Conservation (phyloP, 1,284 basidiomycete species). For the Trichosporon sp. region DNA sequence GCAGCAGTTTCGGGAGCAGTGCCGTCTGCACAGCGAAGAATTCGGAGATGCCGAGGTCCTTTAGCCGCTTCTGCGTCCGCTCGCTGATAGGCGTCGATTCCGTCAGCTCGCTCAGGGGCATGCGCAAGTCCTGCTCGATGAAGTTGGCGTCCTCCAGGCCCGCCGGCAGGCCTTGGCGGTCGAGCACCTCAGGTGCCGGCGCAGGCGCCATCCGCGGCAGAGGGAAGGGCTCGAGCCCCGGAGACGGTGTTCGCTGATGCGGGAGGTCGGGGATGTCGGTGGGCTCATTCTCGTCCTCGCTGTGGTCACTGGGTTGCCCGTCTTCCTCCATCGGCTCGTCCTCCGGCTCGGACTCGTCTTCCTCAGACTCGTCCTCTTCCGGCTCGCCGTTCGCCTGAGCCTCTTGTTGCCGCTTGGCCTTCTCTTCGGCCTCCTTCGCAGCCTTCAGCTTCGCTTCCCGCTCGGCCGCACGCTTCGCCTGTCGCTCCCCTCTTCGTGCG, state of each 20-base stretch:
- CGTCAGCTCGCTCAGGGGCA: conserved; percentile 54
- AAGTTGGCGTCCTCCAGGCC: conserved; percentile 68
- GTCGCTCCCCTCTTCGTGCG: conserved; percentile 14
- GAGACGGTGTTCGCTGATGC: conserved; percentile 14
- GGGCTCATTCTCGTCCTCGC: conserved; percentile 14
- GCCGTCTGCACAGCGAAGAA: conserved; percentile 63
- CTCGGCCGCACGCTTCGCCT: conserved; percentile 14
- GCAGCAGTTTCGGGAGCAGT: conserved; percentile 40
- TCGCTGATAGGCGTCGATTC: conserved; percentile 56
- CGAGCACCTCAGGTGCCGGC: conserved; percentile 64
- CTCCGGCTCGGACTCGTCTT: conserved; percentile 23
- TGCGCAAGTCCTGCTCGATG: conserved; percentile 58
- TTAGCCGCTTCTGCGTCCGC: conserved; percentile 61
- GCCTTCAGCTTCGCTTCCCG: conserved; percentile 4
- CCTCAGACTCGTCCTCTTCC: conserved; percentile 12
- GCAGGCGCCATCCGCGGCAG: conserved; percentile 64
- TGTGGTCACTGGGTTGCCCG: conserved; percentile 17
- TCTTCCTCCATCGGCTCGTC: conserved; percentile 23
- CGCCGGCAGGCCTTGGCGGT: conserved; percentile 70
- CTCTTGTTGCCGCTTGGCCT: conserved; percentile 8
- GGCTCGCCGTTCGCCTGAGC: conserved; percentile 3
- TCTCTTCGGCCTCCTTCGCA: conserved; percentile 2
- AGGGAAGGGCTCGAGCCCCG: conserved; percentile 58
- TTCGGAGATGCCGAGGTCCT: conserved; percentile 70
- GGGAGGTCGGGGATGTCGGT: conserved; percentile 21